Evolutionary conservation across 2,329 filamentous ascomycete species (phyloP), one percentile per base, ranked within the genome.

Genomic region (Lachnellula subtilissima): DNA sequence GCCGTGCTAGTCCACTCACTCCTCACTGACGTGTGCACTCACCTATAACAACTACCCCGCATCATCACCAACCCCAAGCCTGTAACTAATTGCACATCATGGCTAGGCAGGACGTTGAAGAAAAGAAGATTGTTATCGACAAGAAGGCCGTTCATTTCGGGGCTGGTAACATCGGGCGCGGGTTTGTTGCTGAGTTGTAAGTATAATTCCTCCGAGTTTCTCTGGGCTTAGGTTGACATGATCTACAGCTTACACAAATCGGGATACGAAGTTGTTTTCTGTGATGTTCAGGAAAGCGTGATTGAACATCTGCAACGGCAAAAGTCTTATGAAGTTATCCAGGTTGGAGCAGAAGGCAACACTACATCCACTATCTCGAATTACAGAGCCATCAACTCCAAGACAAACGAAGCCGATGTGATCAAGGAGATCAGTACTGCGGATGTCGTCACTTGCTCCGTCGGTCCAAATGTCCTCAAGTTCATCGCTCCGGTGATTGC

Each of bases 341-440:
- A 97, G 76, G 91, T 97, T 66, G 91, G 91, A 63, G 81, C 85
- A 50, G 88, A 95, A 58, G 91, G 89, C 65, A 91, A 91, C 68
- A 82, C 81, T 55, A 85, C 85, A 68, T 91, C 89, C 75, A 87
- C 78, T 67, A 96, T 99, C 75, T 88, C 89, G 74, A 94, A 97
- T 78, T 97, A 96, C 81, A 89, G 91, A 52, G 94, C 94, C 74
- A 88, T 97, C 82, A 97, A 97, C 84, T 95, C 91, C 65, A 91
- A 89, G 76, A 85, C 87, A 62, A 79, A 96, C 71, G 88, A 95
- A 76, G 80, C 80, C 53, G 86, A 93, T 54, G 84, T 96, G 54
- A 75, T 97, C 64, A 75, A 93, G 48, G 90, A 94, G 77, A 96
- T 97, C 67, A 81, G 87, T 54, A 87, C 87, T 22, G 92, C 93